Base-by-base conservation (phyloP, 768 basidiomycete genomes). In the Russula virescens region DNA sequence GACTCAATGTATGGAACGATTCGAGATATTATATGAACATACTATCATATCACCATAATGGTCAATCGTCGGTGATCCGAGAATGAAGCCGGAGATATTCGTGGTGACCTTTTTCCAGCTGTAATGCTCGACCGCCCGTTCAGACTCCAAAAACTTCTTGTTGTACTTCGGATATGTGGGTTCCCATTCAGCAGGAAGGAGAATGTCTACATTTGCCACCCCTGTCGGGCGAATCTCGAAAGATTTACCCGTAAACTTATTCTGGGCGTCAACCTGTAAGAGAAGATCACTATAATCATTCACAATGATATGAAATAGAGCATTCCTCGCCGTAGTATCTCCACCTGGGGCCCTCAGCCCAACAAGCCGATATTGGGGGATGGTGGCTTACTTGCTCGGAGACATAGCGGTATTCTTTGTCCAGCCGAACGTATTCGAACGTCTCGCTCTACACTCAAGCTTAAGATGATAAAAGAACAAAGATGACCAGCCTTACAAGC, bases 321-420 rank as follows among this genome's bases (percentile, higher is more conserved):
- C 74, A 14, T 68, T 86, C 88, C 78, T 93, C 91, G 69, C 94
- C 94, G 65, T 82, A 97, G 73, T 97, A 98, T 61, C 85, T 83
- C 94, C 94, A 98, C 45, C 76, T 75, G 0, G 91, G 91, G 0
- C 90, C 86, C 73, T 98, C 94, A 1, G 89, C 90, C 85, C 91
- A 96, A 73, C 95, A 98, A 9, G 95, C 94, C 5, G 92, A 94
- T 54, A 98, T 94, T 0, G 95, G 95, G 6, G 96, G 96, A 73
- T 98, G 96, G 73, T 98, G 95, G 70, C 89, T 94, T 64, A 98
- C 96, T 80, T 98, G 95, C 71, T 99, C 96, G 1, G 92, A 94
- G 40, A 96, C 75, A 71, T 98, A 99, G 38, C 93, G 84, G 72
- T 95, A 98, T 72, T 91, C 82, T 71, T 88, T 89, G 69, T 95